Evolutionary conservation across 2,329 filamentous ascomycete genomes (phyloP), one percentile per base, ranked within the genome.

Genomic region (Chalaropsis thielavioides): DNA sequence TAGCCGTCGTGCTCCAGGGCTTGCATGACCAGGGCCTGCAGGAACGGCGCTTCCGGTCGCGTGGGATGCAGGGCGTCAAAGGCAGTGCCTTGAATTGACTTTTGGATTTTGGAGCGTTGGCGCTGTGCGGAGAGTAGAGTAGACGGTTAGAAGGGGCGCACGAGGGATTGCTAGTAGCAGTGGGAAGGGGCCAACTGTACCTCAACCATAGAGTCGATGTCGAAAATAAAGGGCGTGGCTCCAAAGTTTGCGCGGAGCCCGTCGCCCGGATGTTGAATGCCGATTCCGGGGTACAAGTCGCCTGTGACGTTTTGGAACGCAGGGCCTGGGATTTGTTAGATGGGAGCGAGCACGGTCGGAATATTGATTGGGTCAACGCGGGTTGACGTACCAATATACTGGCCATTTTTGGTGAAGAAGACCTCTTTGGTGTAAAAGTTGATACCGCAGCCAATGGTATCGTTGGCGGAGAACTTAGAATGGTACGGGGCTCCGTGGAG

Each of bases 1-100:
- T 96, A 97, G 67, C 94, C 94, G 71, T 97, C 94, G 70, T 97
- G 92, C 44, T 92, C 89, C 15, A 99, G 78, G 69, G 95, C 97
- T 74, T 96, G 92, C 46, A 91, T 81, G 19, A 86, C 81, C 77
- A 80, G 64, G 40, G n/a, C 40, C 13, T 10, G 19, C 10, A 46
- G n/a, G 2, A 62, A 62, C 8, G 10, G 41, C 8, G 15, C n/a
- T 31, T 49, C 19, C 10, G 44, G 24, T 38, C 17, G n/a, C 3
- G 44, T 44, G 40, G 59, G 54, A 10, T 58, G 54, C 17, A 58
- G 54, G 1, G 54, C 19, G 24, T 58, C 31, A 35, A 58, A 35
- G 54, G 54, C n/a, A n/a, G 54, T 58, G n/a, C 11, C 24, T 11
- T 35, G 24, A n/a, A 58, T 11, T 4, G 7, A 10, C n/a, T 31